Evolutionary conservation across 2,329 filamentous ascomycete species (phyloP).

Genomic region (Xylaria sp.): DNA sequence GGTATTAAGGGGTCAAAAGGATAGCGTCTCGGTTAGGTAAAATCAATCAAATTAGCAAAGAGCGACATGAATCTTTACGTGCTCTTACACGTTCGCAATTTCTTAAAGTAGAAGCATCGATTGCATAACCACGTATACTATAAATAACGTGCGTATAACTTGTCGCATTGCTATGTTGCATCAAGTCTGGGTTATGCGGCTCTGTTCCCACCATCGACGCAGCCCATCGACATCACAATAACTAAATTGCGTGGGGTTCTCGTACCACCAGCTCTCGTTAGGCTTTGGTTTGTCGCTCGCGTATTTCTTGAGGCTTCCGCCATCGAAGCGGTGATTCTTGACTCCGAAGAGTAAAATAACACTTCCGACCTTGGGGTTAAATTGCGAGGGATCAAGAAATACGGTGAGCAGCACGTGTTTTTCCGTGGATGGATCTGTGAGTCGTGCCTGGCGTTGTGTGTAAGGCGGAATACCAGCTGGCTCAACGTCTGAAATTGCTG

Average conservation of each 20-base stretch:
- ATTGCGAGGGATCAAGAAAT: constrained; percentile 63
- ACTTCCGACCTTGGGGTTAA: constrained; percentile 60
- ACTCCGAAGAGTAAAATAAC: constrained; percentile 64
- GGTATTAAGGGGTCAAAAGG: too few relatives aligned
- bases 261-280: constrained; percentile 61
- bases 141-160: not conserved
- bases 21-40: too few relatives aligned
- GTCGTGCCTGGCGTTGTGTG: constrained; percentile 63
- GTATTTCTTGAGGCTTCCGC: constrained; percentile 57
- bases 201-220: constrained; percentile 32
- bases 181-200: not conserved
- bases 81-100: too few relatives aligned
- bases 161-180: not conserved
- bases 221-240: constrained; percentile 60
- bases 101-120: not conserved
- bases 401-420: constrained; percentile 66
- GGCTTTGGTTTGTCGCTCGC: constrained; percentile 50
- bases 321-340: constrained; percentile 68
- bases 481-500: constrained; percentile 60
- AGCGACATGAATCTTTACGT: too few relatives aligned
- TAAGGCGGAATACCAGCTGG: constrained; percentile 61
- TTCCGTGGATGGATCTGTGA: constrained; percentile 62
- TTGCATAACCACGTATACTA: not conserved
- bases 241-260: constrained; percentile 57
- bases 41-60: too few relatives aligned